Conservation (phyloP, 306 rosid genomes). For the Sindora glabra region DNA sequence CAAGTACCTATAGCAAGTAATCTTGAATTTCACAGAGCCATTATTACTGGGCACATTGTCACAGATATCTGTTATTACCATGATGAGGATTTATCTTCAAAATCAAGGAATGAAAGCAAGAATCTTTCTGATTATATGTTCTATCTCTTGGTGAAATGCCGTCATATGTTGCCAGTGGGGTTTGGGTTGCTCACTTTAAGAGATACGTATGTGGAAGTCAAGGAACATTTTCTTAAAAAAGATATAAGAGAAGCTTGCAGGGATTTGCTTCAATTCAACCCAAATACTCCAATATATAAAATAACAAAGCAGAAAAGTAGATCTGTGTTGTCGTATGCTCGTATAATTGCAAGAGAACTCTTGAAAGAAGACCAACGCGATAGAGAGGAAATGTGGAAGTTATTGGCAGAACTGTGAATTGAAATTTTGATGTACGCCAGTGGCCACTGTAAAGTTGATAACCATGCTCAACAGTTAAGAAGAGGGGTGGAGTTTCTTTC, state of each 20-base stretch:
- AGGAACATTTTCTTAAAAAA: not conserved
- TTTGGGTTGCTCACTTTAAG: not conserved
- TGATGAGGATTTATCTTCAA: too few species aligned
- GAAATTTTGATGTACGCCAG: not conserved
- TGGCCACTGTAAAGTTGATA: not conserved
- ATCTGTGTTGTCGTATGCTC: not conserved
- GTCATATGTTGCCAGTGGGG: too few species aligned
- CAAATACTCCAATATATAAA: too few species aligned
- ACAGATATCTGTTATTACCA: not conserved
- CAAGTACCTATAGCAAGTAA: too few species aligned
- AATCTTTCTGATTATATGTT: too few species aligned
- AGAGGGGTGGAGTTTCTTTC: not conserved
- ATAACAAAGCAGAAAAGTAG: too few species aligned
- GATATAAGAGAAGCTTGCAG: too few species aligned
- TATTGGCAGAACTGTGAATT: not conserved
- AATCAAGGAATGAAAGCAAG: too few species aligned
- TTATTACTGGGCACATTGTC: conserved; percentile 6
- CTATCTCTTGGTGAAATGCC: not conserved
- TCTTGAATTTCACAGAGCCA: not conserved
- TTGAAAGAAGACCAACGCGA: too few species aligned
- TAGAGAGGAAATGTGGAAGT: not conserved
- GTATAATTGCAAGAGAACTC: not conserved
- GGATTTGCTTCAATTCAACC: too few species aligned
- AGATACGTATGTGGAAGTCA: not conserved
- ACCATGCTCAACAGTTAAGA: not conserved